Conservation (phyloP, 805 yeast species). For the Cyberlindnera xylosilytica region DNA sequence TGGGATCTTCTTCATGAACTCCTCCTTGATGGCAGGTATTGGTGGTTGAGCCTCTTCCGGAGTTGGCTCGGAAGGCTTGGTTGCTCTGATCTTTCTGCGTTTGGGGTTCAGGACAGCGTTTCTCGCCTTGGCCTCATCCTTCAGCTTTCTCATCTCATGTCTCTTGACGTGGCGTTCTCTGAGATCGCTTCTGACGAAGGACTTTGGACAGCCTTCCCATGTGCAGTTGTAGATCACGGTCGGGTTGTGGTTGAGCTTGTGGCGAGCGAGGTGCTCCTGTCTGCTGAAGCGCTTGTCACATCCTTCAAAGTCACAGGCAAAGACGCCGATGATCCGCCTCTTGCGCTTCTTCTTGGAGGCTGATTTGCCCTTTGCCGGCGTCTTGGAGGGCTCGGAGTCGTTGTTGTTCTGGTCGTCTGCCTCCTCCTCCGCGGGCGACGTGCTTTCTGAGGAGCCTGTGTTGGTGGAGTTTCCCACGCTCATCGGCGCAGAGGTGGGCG, state of each 20-base stretch:
- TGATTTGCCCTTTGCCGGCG: not conserved
- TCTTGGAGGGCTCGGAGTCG: not conserved
- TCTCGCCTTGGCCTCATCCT: slow-evolving; percentile 26
- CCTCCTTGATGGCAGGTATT: not conserved
- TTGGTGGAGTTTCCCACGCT: too few relatives aligned
- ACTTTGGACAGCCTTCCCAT: slow-evolving; percentile 49
- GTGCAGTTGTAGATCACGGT: slow-evolving; percentile 52
- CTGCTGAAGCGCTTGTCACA: slow-evolving; percentile 58
- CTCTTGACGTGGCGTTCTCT: slow-evolving; percentile 44
- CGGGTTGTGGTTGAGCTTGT: slow-evolving; percentile 58
- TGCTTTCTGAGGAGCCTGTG: too few relatives aligned
- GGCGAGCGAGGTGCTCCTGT: slow-evolving; percentile 63
- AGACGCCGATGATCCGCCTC: slow-evolving; percentile 31
- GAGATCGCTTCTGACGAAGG: slow-evolving; percentile 62
- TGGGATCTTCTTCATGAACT: slow-evolving; percentile 12
- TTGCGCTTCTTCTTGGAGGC: slow-evolving; percentile 21
- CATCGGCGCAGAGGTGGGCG: not conserved
- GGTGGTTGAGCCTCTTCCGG: not conserved
- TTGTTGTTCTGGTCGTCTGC: not conserved
- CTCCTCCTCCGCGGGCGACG: not conserved
- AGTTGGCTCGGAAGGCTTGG: not conserved
- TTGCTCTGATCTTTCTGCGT: slow-evolving; percentile 13
- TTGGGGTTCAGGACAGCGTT: slow-evolving; percentile 12
- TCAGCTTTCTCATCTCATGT: slow-evolving; percentile 33
- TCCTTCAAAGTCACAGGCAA: slow-evolving; percentile 41